Evolutionary conservation across 768 basidiomycete genomes (phyloP).

Genomic region (Lactarius hatsudake): DNA sequence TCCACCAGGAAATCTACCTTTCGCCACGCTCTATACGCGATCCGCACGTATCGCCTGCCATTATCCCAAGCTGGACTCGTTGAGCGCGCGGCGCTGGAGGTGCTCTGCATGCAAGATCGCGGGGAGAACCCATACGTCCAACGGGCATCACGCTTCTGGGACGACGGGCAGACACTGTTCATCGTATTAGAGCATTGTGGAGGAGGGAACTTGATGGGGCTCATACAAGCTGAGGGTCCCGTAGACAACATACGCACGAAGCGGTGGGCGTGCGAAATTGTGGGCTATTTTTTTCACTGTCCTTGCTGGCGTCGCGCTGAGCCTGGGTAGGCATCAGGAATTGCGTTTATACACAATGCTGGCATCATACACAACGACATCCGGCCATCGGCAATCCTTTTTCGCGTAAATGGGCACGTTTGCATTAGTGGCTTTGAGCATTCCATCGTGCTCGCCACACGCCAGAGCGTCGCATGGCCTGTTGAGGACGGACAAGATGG

Average conservation of each 20-base stretch:
- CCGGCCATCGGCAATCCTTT: conserved; percentile 21
- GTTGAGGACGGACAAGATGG: conserved; percentile 12
- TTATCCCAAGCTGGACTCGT: conserved; percentile 13
- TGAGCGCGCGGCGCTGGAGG: conserved; percentile 21
- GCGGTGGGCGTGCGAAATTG: conserved; percentile 25
- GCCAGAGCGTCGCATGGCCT: neutral
- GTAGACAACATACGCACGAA: conserved; percentile 12
- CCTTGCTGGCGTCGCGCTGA: neutral
- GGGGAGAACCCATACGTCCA: conserved; percentile 22
- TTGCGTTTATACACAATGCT: conserved; percentile 22
- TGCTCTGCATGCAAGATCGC: conserved; percentile 4
- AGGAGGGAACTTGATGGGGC: conserved; percentile 21
- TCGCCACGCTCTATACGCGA: conserved; percentile 23
- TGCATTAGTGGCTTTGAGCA: conserved; percentile 25
- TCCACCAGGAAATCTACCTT: conserved; percentile 16
- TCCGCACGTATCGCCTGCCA: conserved; percentile 26
- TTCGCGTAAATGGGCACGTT: conserved; percentile 26
- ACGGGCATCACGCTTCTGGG: conserved; percentile 25
- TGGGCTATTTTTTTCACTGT: neutral
- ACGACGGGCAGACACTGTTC: conserved; percentile 23
- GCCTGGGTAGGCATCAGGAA: conserved; percentile 19
- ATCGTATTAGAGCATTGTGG: conserved; percentile 26
- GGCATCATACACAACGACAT: conserved; percentile 26
- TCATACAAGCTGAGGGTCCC: conserved; percentile 22
- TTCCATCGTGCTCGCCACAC: conserved; percentile 13